A percentile compares a stretch with the other conserved stretches of the same genome.
These are phyloP conservation scores for Brettanomyces sp. DNA, from an alignment of 805 yeast genomes.

Conservation along the genomic window DNA sequence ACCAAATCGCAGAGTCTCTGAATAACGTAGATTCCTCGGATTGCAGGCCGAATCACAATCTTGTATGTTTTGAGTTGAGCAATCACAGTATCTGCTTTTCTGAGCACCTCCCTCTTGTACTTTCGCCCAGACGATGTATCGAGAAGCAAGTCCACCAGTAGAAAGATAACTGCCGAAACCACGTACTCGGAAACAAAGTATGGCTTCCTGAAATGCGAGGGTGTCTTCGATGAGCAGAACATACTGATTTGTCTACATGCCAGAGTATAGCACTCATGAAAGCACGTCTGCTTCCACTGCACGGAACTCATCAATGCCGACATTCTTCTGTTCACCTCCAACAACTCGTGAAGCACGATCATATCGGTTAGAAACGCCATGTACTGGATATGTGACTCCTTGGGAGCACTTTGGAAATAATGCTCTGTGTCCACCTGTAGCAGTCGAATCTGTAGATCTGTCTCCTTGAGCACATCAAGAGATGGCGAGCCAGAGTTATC, in stretches of 20 bases:
- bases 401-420: constrained; percentile 7
- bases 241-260: constrained; percentile 12
- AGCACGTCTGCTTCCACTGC: constrained; percentile 16
- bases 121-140: constrained; percentile 12
- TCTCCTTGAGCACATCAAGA: constrained; percentile 12
- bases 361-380: constrained; percentile 11
- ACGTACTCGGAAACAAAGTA: constrained; percentile 18
- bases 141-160: constrained; percentile 21
- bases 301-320: constrained; percentile 16
- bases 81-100: constrained; percentile 9
- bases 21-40: constrained; percentile 21
- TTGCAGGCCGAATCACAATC: constrained; percentile 20
- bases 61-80: constrained; percentile 17
- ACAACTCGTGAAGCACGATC: constrained; percentile 14
- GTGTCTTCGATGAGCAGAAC: constrained; percentile 10
- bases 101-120: constrained; percentile 8
- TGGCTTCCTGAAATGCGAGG: constrained; percentile 14
- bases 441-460: constrained; percentile 18
- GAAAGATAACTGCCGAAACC: constrained; percentile 19
- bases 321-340: constrained; percentile 23
- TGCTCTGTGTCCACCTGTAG: constrained; percentile 13
- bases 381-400: constrained; percentile 9
- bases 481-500: constrained; percentile 5
- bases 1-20: constrained; percentile 15
- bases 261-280: constrained; percentile 14